Conservation (phyloP, 805 yeast species). For the Ogataea paradorogensis region DNA sequence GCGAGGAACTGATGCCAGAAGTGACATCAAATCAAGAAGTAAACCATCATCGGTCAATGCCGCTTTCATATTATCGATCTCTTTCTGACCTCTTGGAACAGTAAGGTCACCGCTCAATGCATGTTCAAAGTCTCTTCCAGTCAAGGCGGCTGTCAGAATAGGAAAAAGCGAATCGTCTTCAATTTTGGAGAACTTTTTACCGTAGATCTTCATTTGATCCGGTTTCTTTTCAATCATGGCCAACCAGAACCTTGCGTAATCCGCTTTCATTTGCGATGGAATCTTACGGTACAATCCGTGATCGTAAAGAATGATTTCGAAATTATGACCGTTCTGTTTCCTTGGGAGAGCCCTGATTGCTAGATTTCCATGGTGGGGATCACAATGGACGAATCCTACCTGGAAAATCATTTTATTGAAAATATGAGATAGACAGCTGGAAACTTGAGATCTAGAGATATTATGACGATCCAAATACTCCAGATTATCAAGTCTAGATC, state of each 20-base stretch:
- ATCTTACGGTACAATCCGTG: slow-evolving; percentile 92
- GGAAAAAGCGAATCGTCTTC: slow-evolving; percentile 76
- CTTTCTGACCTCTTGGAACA: slow-evolving; percentile 53
- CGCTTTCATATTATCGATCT: slow-evolving; percentile 63
- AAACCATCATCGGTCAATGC: slow-evolving; percentile 62
- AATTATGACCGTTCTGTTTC: slow-evolving; percentile 53
- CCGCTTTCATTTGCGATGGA: slow-evolving; percentile 69
- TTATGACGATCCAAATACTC: slow-evolving; percentile 57
- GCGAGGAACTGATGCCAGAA: slow-evolving; percentile 77
- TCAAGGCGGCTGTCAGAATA: slow-evolving; percentile 86
- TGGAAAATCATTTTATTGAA: slow-evolving; percentile 95
- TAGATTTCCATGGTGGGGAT: slow-evolving; percentile 96
- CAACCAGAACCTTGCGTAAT: slow-evolving; percentile 91
- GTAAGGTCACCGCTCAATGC: slow-evolving; percentile 65
- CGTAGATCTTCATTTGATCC: slow-evolving; percentile 65
- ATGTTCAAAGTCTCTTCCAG: slow-evolving; percentile 85
- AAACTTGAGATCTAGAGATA: slow-evolving; percentile 75
- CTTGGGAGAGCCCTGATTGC: slow-evolving; percentile 60
- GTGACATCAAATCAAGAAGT: slow-evolving; percentile 71
- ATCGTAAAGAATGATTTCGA: slow-evolving; percentile 89
- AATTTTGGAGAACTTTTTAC: slow-evolving; percentile 75
- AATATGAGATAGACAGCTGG: slow-evolving; percentile 81
- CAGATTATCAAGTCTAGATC: slow-evolving; percentile 79
- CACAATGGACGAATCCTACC: slow-evolving; percentile 92
- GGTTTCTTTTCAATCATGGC: slow-evolving; percentile 73